Conservation (phyloP, 2,329 filamentous ascomycete species). For the Neonectria hederae region DNA sequence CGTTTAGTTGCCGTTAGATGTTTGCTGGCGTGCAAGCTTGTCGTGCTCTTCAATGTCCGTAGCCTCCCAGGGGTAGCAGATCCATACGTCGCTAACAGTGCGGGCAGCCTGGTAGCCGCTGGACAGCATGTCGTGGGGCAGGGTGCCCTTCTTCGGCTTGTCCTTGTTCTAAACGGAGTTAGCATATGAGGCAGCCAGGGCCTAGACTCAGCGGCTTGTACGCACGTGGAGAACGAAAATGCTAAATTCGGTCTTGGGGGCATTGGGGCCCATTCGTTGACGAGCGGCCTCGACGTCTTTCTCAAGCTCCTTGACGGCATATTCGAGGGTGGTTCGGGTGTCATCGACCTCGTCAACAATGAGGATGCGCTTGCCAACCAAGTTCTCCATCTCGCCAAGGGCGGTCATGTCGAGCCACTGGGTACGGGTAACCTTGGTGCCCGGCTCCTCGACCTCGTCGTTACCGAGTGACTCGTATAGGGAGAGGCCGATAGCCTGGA, state of each 20-base stretch:
- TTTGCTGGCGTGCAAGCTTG: slow-evolving; percentile 65
- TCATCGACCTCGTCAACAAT: slow-evolving; percentile 79
- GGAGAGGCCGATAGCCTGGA: slow-evolving; percentile 97
- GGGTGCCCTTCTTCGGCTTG: slow-evolving; percentile 89
- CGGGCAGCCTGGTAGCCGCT: slow-evolving; percentile 84
- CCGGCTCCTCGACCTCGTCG: slow-evolving; percentile 71
- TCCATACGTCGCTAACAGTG: slow-evolving; percentile 95
- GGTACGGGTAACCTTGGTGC: slow-evolving; percentile 94
- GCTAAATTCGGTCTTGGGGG: slow-evolving; percentile 82
- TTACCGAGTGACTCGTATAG: slow-evolving; percentile 87
- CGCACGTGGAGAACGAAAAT: slow-evolving; percentile 94
- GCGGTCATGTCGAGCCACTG: slow-evolving; percentile 96
- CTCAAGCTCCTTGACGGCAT: slow-evolving; percentile 90
- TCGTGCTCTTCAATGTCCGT: slow-evolving; percentile 95
- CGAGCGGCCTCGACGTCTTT: slow-evolving; percentile 91
- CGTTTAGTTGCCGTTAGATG: slow-evolving; percentile 36
- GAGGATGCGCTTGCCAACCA: slow-evolving; percentile 43
- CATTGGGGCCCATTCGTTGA: slow-evolving; percentile 72
- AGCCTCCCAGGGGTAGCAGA: slow-evolving; percentile 99
- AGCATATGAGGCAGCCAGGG: background rate
- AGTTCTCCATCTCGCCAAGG: slow-evolving; percentile 73
- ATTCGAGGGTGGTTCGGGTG: slow-evolving; percentile 92
- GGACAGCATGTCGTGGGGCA: slow-evolving; percentile 81
- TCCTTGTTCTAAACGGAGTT: slow-evolving; percentile 81
- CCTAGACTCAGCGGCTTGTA: slow-evolving; percentile 34